Evolutionary conservation across 139 green algal genomes (phyloP).

Genomic region (Chlamydomonas sp.): DNA sequence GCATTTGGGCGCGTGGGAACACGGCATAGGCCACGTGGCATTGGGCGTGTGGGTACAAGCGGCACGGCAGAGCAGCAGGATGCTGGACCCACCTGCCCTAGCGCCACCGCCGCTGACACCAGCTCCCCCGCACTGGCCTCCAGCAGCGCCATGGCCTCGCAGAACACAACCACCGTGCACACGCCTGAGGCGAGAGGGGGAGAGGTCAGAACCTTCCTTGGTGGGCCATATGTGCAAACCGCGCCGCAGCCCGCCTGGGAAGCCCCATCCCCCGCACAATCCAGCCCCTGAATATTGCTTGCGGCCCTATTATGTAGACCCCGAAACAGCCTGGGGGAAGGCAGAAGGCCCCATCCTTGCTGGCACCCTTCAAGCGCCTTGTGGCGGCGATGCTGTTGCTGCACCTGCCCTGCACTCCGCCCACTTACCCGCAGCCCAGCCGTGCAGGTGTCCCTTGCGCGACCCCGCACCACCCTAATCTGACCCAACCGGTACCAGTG

Average conservation of each 20-base stretch:
- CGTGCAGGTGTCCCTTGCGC: conserved; percentile 32
- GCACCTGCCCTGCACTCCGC: not conserved
- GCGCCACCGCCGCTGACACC: conserved; percentile 40
- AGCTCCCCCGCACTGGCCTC: conserved; percentile 52
- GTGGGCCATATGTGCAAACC: too few relatives aligned
- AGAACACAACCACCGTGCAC: conserved; percentile 52
- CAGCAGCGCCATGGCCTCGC: conserved; percentile 56
- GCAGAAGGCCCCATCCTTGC: too few relatives aligned
- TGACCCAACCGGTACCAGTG: not conserved
- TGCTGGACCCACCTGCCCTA: conserved; percentile 12
- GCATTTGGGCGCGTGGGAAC: too few relatives aligned
- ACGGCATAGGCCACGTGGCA: too few relatives aligned
- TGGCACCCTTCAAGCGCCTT: too few relatives aligned
- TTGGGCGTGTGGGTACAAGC: too few relatives aligned
- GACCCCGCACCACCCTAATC: not conserved
- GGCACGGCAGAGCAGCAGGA: too few relatives aligned
- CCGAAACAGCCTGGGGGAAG: too few relatives aligned
- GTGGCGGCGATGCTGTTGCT: too few relatives aligned
- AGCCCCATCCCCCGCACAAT: not conserved
- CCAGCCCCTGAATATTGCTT: not conserved
- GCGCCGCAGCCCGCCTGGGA: not conserved
- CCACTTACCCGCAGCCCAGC: conserved; percentile 19
- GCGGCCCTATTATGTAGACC: too few relatives aligned
- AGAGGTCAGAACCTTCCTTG: too few relatives aligned
- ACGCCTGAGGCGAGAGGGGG: conserved; percentile 39